These are phyloP conservation scores for Aspergillus nomiae DNA, from an alignment of 2,329 filamentous ascomycete species.

Conservation along the genomic window DNA sequence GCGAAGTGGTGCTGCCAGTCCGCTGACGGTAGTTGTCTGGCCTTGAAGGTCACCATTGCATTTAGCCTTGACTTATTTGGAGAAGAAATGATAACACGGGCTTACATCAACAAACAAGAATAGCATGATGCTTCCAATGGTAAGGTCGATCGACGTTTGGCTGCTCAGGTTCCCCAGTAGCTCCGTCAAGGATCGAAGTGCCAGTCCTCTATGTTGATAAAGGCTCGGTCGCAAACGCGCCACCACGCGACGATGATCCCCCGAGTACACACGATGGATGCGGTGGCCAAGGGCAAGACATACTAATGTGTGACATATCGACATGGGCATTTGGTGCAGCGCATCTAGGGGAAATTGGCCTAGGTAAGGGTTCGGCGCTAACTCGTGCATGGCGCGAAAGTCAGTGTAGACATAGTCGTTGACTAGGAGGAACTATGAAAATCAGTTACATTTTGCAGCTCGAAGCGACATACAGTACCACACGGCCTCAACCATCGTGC, in stretches of 20 bases:
- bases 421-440: slow-evolving; percentile 1
- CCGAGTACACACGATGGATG: not conserved
- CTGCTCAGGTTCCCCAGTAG: not conserved
- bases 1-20: slow-evolving; percentile 11
- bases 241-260: not conserved
- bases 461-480: slow-evolving; percentile 3
- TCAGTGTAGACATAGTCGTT: slow-evolving; percentile 5
- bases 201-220: slow-evolving; percentile 10
- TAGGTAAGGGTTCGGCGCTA: slow-evolving; percentile 7
- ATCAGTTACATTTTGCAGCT: not conserved
- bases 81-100: not conserved
- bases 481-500: slow-evolving; percentile 1
- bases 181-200: slow-evolving; percentile 3
- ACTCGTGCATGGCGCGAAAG: slow-evolving; percentile 3
- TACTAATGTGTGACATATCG: slow-evolving; percentile 9
- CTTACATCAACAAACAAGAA: slow-evolving; percentile 13
- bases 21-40: slow-evolving; percentile 2
- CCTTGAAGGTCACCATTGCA: not conserved
- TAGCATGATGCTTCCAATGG: slow-evolving; percentile 11
- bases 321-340: not conserved
- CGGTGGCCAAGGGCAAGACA: slow-evolving; percentile 9
- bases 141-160: not conserved
- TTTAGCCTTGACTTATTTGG: not conserved
- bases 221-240: not conserved
- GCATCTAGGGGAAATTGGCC: not conserved